These are phyloP conservation scores for Oenanthe javanica DNA, from an alignment of 140 eudicot species.

Conservation along the genomic window DNA sequence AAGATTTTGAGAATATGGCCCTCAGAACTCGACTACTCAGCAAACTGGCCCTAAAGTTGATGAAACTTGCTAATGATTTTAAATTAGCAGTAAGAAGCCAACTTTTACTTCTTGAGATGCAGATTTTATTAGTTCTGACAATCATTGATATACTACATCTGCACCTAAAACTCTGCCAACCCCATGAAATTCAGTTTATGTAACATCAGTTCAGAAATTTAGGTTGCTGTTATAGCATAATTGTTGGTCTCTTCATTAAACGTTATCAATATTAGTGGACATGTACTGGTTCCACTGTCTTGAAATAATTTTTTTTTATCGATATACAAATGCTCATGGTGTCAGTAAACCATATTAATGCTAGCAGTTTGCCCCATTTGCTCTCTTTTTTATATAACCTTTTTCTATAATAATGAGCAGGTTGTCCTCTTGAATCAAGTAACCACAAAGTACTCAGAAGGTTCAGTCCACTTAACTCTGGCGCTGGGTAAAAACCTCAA, in stretches of 20 bases:
- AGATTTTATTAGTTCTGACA: neutral
- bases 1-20: conserved; percentile 96
- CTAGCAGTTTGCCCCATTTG: neutral
- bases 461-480: conserved; percentile 75
- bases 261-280: neutral
- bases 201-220: neutral
- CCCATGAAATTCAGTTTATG: neutral
- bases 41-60: conserved; percentile 73
- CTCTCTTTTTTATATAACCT: neutral
- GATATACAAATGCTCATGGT: neutral
- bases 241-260: neutral
- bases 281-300: neutral
- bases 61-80: conserved; percentile 69
- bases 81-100: conserved; percentile 64
- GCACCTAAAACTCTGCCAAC: neutral
- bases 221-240: neutral
- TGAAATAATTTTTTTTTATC: neutral
- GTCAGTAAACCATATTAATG: neutral
- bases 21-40: conserved; percentile 77
- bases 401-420: conserved; percentile 29
- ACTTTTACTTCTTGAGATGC: neutral
- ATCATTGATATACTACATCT: neutral
- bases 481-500: conserved; percentile 63
- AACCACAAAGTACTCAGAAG: conserved; percentile 68
- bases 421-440: conserved; percentile 79